These are phyloP conservation scores for Pterocarpus santalinus DNA, from an alignment of 306 rosid species.

Conservation along the genomic window DNA sequence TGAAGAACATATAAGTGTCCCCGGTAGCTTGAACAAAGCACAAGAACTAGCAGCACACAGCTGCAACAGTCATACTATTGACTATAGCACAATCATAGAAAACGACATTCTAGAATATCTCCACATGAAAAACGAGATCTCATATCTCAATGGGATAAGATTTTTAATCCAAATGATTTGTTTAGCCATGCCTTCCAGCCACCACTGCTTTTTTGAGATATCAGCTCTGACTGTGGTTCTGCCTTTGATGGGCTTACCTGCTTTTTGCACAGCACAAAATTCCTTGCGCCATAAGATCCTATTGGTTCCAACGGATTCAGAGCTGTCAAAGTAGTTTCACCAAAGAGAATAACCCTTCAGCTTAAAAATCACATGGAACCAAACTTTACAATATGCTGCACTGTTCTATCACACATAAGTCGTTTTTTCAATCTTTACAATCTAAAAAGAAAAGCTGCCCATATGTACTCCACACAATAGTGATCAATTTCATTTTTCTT, in stretches of 20 bases:
- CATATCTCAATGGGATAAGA: constrained; percentile 37
- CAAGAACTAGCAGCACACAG: neutral
- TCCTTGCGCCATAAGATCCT: constrained; percentile 61
- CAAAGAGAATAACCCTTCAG: constrained; percentile 26
- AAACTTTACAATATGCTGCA: constrained; percentile 1
- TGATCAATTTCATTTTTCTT: neutral
- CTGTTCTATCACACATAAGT: neutral
- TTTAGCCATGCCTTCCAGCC: constrained; percentile 67
- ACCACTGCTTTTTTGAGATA: constrained; percentile 52
- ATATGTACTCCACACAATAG: neutral
- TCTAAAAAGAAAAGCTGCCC: neutral
- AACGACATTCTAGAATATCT: neutral
- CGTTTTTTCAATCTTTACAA: neutral
- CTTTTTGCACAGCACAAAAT: constrained; percentile 68
- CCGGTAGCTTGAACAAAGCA: neutral
- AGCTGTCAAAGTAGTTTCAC: constrained; percentile 54
- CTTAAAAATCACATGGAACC: constrained; percentile 10
- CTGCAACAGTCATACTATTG: neutral
- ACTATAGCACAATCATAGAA: constrained; percentile 10
- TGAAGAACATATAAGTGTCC: constrained; percentile 15
- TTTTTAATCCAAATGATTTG: constrained; percentile 52
- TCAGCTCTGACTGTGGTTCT: constrained; percentile 46
- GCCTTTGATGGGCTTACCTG: constrained; percentile 46
- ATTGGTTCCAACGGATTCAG: constrained; percentile 65
- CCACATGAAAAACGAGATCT: neutral